Base-by-base conservation (phyloP, 1,284 basidiomycete species). In the Cutaneotrichosporon spelunceum region DNA sequence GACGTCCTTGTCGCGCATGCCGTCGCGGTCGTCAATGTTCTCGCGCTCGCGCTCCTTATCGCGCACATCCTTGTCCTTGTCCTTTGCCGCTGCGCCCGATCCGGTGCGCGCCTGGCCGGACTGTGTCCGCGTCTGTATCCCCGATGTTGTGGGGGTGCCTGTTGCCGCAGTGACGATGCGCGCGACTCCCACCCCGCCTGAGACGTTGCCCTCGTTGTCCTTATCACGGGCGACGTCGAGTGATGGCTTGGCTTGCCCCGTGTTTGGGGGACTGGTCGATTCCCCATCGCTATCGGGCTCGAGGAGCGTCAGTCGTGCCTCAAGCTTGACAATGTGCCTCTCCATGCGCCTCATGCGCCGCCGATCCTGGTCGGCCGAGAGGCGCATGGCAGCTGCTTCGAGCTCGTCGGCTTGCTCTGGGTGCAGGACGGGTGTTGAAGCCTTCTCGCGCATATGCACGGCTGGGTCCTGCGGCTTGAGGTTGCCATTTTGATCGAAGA, bases 311-410 rank as follows among this genome's bases (percentile, higher is more conserved):
- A 53, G 34, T 11, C 52, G 52, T 21, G 52, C 52, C 23, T 53
- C 52, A 23, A 53, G 52, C 14, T 34, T 53, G 21, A 24, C 52
- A 13, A 53, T 53, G 34, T 53, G 52, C 23, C 52, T 21, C 34
- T 53, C 52, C 5, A 53, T 33, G 10, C 52, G 33, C 7, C 52
- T 34, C 33, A 53, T 24, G 16, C 52, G 33, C 36, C 52, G 21
- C 34, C 52, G 21, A 24, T 53, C 52, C 24, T 53, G 52, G 21
- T 53, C 52, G 3, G 23, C 52, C 7, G 52, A 39, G 5, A 53
- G 52, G 10, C 52, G 33, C 13, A 24, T 21, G 2, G 52, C 52
- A 2, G 52, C 52, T n/a, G 34, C 34, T 23, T 53, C 52, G 23
- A 53, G 52, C 34, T 53, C 34, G 10, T 36, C 52, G 1, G 34